Percentiles rank a stretch among this genome's conserved stretches.
Evolutionary conservation across 1,284 basidiomycete species (phyloP).

Genomic region (Ceratobasidium sp.): DNA sequence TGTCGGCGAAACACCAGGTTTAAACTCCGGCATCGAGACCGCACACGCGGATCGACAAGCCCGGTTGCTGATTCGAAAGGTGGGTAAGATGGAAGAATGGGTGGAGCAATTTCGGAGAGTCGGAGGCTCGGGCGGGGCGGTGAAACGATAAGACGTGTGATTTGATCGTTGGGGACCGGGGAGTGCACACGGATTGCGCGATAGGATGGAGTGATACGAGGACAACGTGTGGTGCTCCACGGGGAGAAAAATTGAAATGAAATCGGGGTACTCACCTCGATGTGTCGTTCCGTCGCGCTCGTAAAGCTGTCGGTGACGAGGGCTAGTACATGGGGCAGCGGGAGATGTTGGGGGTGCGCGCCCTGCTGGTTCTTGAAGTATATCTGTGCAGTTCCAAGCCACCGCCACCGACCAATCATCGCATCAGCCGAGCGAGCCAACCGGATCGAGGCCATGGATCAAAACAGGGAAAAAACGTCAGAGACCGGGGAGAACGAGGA

Average conservation of each 20-base stretch:
- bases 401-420: neutral
- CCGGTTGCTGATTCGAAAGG: neutral
- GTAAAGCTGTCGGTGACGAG: constrained; percentile 95
- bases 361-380: constrained; percentile 94
- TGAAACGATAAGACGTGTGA: constrained; percentile 4
- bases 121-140: constrained; percentile 16
- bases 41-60: neutral
- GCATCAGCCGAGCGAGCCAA: constrained; percentile 12
- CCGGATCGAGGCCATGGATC: constrained; percentile 1
- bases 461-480: constrained; percentile 20
- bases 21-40: neutral
- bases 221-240: constrained; percentile 10
- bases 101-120: constrained; percentile 42
- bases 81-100: no score
- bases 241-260: constrained; percentile 39
- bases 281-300: constrained; percentile 94
- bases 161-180: neutral
- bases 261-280: constrained; percentile 75
- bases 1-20: neutral
- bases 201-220: neutral
- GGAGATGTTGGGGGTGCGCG: constrained; percentile 82
- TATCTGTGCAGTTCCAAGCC: constrained; percentile 67
- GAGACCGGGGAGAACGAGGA: constrained; percentile 5
- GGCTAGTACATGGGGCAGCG: constrained; percentile 80
- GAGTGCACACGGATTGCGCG: constrained; percentile 5